Base-by-base conservation (phyloP, 2,329 filamentous ascomycete genomes). In the Microdochium nivale region DNA sequence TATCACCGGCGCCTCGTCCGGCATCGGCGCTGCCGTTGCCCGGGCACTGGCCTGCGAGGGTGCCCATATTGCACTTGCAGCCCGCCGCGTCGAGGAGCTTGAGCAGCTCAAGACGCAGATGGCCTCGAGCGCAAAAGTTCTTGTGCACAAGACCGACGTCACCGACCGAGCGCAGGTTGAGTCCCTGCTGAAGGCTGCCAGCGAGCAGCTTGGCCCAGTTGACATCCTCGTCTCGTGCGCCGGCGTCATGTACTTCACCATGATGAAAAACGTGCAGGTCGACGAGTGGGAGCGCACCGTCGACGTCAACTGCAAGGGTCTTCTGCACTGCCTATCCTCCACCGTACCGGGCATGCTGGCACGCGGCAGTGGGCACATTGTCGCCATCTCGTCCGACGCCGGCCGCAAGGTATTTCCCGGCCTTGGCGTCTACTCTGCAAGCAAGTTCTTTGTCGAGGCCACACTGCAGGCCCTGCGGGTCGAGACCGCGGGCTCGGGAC, bases 201-300 rank as follows among this genome's bases (percentile, higher is more conserved):
- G 72, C 25, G 74, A 79, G 47, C 72, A 83, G 58, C 81, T 91
- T 0, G 88, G 87, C 0, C 80, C 84, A 0, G 74, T 91, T 46
- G 88, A 92, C 63, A 87, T 91, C 49, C 77, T 92, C n/a, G 81
- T 92, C 49, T 83, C 83, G 40, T 89, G 87, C 61, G 88, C 88
- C 0, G 88, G 88, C 33, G 88, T 92, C 63, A 92, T 92, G 88
- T 92, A 92, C 71, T 92, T 84, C 69, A 91, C 88, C 51, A 84
- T 91, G 83, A 91, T 92, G 88, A 81, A 84, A 52, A 91, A 90
- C 63, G 78, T 73, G 16, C 78, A 86, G 56, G 79, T 74, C 0
- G 85, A 88, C 4, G 84, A 92, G 60, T 92, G 88, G 88, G 83
- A 90, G 56, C 84, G 80, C 53, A 91, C 87, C 0, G 87, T 92